Conservation (phyloP, 495 filamentous ascomycete genomes). For the Neurospora pannonica region DNA sequence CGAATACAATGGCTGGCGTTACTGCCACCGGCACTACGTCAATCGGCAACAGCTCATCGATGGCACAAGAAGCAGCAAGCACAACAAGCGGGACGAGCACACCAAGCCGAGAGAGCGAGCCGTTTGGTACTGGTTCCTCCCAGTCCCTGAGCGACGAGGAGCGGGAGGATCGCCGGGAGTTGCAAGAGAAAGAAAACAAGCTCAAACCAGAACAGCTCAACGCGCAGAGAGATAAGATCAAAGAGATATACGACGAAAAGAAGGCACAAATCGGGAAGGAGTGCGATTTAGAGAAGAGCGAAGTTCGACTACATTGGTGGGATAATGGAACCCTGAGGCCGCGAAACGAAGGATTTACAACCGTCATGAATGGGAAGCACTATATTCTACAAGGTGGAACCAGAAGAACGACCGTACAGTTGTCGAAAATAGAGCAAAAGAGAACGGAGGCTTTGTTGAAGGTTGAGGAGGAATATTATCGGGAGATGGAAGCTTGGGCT, state of each 20-base stretch:
- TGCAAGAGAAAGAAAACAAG: background rate
- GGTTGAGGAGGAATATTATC: too few species aligned
- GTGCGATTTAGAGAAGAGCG: background rate
- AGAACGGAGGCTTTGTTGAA: too few species aligned
- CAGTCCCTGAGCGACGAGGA: background rate
- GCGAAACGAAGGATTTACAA: too few species aligned
- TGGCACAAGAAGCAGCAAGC: background rate
- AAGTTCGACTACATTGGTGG: background rate
- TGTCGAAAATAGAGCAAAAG: too few species aligned
- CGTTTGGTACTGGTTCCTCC: background rate
- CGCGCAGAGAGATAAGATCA: background rate
- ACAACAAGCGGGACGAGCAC: background rate
- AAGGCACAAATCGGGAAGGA: background rate
- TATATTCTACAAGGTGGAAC: too few species aligned
- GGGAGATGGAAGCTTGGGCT: too few species aligned
- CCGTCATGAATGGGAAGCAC: too few species aligned
- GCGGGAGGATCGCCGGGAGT: background rate
- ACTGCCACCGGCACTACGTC: too few species aligned
- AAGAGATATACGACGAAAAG: background rate
- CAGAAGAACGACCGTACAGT: too few species aligned
- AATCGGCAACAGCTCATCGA: background rate
- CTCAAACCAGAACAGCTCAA: background rate
- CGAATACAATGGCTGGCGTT: too few species aligned
- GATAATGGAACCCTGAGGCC: background rate
- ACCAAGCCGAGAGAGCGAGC: too few species aligned